Conservation (phyloP, 768 basidiomycete genomes). For the Russula griseocarnosa region DNA sequence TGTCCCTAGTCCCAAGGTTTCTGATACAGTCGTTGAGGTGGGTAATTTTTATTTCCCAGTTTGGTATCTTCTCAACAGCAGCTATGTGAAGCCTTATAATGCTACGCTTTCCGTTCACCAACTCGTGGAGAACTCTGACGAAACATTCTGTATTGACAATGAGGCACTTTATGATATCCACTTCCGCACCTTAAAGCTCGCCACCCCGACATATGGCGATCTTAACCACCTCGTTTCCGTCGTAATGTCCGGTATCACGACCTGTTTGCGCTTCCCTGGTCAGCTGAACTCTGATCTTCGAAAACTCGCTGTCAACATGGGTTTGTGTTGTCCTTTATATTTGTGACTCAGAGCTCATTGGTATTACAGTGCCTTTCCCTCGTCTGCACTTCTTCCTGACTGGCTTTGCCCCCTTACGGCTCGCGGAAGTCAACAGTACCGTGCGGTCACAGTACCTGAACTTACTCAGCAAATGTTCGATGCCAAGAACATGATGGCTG, state of each 20-base stretch:
- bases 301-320: constrained; percentile 99
- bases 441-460: constrained; percentile 95
- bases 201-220: constrained; percentile 93
- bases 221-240: constrained; percentile 97
- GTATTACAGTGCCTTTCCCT: constrained; percentile 79
- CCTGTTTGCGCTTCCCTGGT: constrained; percentile 99
- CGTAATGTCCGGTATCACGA: constrained; percentile 98
- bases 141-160: constrained; percentile 99
- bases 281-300: constrained; percentile 98
- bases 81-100: constrained; percentile 76
- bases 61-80: neutral
- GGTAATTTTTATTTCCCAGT: neutral
- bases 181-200: constrained; percentile 95
- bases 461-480: constrained; percentile 99
- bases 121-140: constrained; percentile 98
- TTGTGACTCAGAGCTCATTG: constrained; percentile 14
- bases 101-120: constrained; percentile 98
- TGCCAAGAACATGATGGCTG: constrained; percentile 99
- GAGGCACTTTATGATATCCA: constrained; percentile 99
- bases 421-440: constrained; percentile 90
- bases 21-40: constrained; percentile 97
- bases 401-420: constrained; percentile 91
- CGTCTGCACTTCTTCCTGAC: constrained; percentile 99
- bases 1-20: constrained; percentile 93
- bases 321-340: constrained; percentile 41